Base-by-base conservation (phyloP, 768 basidiomycete species). In the Baorangia bicolor region DNA sequence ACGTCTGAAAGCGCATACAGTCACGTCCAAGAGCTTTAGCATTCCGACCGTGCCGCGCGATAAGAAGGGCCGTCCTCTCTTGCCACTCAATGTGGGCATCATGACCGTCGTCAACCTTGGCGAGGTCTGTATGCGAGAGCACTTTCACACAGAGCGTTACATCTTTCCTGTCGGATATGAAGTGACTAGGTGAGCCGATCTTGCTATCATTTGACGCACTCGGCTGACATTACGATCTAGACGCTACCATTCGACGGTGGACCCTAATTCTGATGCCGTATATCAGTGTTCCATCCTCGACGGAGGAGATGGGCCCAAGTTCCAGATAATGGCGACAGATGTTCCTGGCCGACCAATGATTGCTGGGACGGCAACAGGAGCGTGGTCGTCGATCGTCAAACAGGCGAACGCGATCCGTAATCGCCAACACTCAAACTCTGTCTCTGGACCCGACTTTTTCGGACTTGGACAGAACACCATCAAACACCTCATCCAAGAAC, bases 121-220 rank as follows among this genome's bases (percentile, higher is more conserved):
- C 3, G 81, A 84, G 49, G 84, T 92, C 8, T 90, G 88, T 65
- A 83, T 86, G 84, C 78, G 88, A 30, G 89, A 92, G 59, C 88
- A 92, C 67, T 93, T 92, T 65, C 88, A 91, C 67, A 92, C 91
- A 0, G 90, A 93, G 68, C 77, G 92, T 49, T 93, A 93, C 66
- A 93, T 94, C 59, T 94, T 91, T 64, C 92, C 92, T 11, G 87
- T 92, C 38, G 90, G 90, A 16, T 93, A 92, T 67, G 88, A 90
- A 65, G 88, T 91, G 6, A 87, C 84, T 5, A 80, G 90, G 90
- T 88, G 39, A 46, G 80, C 67, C 18, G 0, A 11, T 41, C 56
- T 25, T 14, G 38, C 20, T 18, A n/a, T 35, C 55, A 21, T 20
- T 30, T n/a, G 2, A 33, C 38, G 33, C 42, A 27, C 51, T 21